A percentile compares a stretch with the other conserved stretches of the same genome.
These are phyloP conservation scores for Kluyveromyces marxianus DNA, from an alignment of 1,139 yeast species.

Conservation along the genomic window DNA sequence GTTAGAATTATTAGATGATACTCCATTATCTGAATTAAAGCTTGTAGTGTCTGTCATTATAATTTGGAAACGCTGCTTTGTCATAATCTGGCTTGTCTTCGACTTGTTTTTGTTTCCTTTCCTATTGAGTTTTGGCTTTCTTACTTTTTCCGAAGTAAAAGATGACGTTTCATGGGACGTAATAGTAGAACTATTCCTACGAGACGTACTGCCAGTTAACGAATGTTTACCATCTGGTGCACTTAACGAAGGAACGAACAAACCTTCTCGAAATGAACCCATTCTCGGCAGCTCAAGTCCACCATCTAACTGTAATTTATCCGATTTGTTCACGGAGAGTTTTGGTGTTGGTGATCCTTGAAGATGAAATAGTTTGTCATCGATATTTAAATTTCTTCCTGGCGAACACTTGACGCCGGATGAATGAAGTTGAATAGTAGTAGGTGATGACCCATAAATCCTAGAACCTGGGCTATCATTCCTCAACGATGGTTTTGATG, in stretches of 20 bases:
- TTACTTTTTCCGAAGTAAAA: constrained; percentile 12
- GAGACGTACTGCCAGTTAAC: not conserved
- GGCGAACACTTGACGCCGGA: constrained; percentile 26
- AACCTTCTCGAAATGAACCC: constrained; percentile 29
- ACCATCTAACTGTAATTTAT: not conserved
- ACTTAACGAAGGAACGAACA: not conserved
- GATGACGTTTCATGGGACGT: not conserved
- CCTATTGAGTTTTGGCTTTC: constrained; percentile 11
- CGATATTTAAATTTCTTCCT: constrained; percentile 15
- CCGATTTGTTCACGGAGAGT: constrained; percentile 8
- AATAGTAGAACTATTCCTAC: not conserved
- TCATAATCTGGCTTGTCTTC: constrained; percentile 8
- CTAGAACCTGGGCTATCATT: constrained; percentile 6
- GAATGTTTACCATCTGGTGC: not conserved
- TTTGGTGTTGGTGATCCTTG: constrained; percentile 30
- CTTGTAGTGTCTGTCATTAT: constrained; percentile 29
- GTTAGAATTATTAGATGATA: not conserved
- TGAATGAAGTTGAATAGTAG: constrained; percentile 30
- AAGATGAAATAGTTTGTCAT: constrained; percentile 20
- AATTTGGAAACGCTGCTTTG: constrained; percentile 30
- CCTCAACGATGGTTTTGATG: constrained; percentile 1
- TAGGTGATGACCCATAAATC: constrained; percentile 29
- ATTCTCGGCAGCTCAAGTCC: constrained; percentile 29
- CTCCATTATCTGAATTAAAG: constrained; percentile 15
- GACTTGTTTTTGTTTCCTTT: constrained; percentile 8